Evolutionary conservation across 768 basidiomycete genomes (phyloP), one percentile per base, ranked within the genome.

Genomic region (Boletus edulis): DNA sequence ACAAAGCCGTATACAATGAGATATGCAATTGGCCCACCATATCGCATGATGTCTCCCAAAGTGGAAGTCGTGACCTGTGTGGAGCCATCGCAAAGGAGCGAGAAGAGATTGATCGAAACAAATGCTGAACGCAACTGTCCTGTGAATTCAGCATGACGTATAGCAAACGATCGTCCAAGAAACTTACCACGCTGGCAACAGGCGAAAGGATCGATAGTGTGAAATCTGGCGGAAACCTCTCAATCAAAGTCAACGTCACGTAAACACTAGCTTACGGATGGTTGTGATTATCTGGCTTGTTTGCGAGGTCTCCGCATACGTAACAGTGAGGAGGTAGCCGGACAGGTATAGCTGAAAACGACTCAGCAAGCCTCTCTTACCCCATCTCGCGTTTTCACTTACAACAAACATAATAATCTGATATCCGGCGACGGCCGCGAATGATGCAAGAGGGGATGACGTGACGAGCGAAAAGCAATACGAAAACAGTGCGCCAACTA

Each of bases 21-120:
- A 65, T 91, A 92, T 9, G 81, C 59, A 55, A 91, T 89, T 1
- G 90, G 89, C 11, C 88, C 86, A 5, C 90, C 90, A 54, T 77
- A 91, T 60, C 80, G 77, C 52, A 73, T 71, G 55, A 92, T 81
- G 31, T 70, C 61, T 9, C 82, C 81, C 55, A 84, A 70, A 1
- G 81, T 78, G 1, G 76, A 61, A 0, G 77, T 56, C 0, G 77
- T 78, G 27, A 83, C 76, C 1, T 73, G 67, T 17, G 72, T 75
- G 4, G 75, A 68, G 9, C 85, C 85, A 54, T 83, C 71, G 62
- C 89, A 91, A 4, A 89, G 79, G 4, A 91, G 72, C 13, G 83
- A 84, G 70, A 91, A 93, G 4, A 90, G 68, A 62, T 91, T 91
- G 59, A 87, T 76, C 0, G 89, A 87, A n/a, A 93, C 81, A 18